phyloP scores from a whole-genome alignment of 108 stramenopile genomes.

The Tribonema minus region DNA sequence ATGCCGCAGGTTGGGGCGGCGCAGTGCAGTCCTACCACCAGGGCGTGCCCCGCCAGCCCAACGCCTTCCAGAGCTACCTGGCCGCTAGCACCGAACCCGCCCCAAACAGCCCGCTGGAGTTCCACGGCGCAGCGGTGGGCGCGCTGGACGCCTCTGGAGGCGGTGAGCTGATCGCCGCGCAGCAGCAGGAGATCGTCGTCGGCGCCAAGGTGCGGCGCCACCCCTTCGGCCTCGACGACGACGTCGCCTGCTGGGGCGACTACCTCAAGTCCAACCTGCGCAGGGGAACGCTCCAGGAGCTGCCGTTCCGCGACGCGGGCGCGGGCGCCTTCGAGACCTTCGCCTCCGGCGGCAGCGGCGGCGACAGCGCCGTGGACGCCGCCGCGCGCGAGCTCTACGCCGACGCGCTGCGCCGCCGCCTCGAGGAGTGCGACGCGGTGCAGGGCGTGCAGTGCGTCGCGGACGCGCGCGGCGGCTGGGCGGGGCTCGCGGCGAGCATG shows the following conservation, averaged over 20 bases:
- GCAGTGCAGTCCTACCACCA: too few relatives aligned
- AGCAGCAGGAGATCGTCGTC: too few relatives aligned
- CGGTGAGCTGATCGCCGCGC: too few relatives aligned
- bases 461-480: conserved; percentile 9
- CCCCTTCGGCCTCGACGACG: conserved; percentile 16
- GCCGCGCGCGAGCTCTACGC: background rate
- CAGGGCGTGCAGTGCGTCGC: conserved; percentile 11
- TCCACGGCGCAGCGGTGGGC: too few relatives aligned
- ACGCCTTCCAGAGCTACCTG: too few relatives aligned
- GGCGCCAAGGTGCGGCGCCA: background rate
- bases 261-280: conserved; percentile 3
- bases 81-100: too few relatives aligned
- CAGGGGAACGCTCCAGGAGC: conserved; percentile 14
- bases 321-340: too few relatives aligned
- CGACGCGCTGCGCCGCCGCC: conserved; percentile 10
- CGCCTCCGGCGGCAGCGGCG: background rate
- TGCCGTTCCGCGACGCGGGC: conserved; percentile 20
- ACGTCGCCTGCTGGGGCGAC: conserved; percentile 6
- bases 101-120: too few relatives aligned
- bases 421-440: conserved; percentile 19
- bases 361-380: background rate
- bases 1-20: too few relatives aligned
- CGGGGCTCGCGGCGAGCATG: background rate
- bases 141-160: too few relatives aligned
- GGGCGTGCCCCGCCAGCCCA: too few relatives aligned